These are phyloP conservation scores for Psilocybe azurescens DNA, from an alignment of 768 basidiomycete species.

Conservation along the genomic window DNA sequence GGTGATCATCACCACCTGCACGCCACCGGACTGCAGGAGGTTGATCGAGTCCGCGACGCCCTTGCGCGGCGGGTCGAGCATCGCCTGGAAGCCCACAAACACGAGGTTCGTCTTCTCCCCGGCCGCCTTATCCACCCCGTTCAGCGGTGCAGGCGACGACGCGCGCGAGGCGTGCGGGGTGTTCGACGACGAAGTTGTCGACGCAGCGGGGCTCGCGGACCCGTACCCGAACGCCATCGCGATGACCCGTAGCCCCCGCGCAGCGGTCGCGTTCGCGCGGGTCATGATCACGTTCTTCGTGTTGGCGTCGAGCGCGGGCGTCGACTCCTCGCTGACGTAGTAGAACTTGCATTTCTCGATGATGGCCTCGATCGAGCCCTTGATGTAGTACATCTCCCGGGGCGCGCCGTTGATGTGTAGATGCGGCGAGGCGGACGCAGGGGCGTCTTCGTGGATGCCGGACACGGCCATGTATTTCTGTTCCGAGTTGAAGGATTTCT, in stretches of 20 bases:
- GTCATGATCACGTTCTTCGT: constrained; percentile 70
- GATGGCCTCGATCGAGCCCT: constrained; percentile 90
- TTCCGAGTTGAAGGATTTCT: constrained; percentile 93
- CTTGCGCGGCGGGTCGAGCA: constrained; percentile 93
- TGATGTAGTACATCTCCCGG: constrained; percentile 87
- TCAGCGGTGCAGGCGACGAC: constrained; percentile 34
- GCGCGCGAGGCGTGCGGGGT: constrained; percentile 18
- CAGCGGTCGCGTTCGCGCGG: constrained; percentile 74
- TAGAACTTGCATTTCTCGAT: constrained; percentile 88
- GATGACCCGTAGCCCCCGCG: constrained; percentile 83
- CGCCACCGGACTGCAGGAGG: constrained; percentile 81
- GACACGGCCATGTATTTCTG: constrained; percentile 93
- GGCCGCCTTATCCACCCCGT: constrained; percentile 29
- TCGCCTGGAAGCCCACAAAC: constrained; percentile 93
- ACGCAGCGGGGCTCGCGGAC: constrained; percentile 36
- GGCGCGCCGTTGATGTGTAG: constrained; percentile 36
- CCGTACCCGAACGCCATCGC: constrained; percentile 92
- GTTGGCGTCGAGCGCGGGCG: constrained; percentile 74
- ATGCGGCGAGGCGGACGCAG: constrained; percentile 26
- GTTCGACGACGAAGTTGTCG: constrained; percentile 25
- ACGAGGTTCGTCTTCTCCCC: constrained; percentile 63
- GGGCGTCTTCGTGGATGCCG: constrained; percentile 60
- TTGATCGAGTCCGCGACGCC: constrained; percentile 92
- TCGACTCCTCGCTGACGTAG: constrained; percentile 89
- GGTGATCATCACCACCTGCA: constrained; percentile 99